phyloP scores from a whole-genome alignment of 176 grass and related monocot species.

The Musa beccarii region DNA sequence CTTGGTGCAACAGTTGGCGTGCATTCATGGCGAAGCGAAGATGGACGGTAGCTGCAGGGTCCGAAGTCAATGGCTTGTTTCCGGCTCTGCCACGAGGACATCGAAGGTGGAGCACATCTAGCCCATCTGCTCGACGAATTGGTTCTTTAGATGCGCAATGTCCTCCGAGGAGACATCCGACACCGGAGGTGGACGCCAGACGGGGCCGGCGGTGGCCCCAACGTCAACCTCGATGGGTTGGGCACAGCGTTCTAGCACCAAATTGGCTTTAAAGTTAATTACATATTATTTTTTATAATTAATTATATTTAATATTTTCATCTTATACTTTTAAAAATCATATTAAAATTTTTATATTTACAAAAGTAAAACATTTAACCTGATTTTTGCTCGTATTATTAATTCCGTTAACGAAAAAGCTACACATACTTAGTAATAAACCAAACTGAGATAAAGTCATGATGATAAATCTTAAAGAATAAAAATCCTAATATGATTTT shows the following conservation, averaged over 20 bases:
- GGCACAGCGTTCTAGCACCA: neutral
- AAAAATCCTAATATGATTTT: no score
- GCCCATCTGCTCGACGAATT: neutral
- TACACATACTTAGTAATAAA: no score
- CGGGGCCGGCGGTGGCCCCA: neutral
- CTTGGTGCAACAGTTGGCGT: conserved; percentile 8
- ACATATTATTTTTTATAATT: neutral
- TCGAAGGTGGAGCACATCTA: conserved; percentile 22
- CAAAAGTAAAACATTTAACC: no score
- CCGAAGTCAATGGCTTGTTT: conserved; percentile 7
- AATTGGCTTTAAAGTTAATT: no score
- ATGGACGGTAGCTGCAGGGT: neutral
- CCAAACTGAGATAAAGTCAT: no score
- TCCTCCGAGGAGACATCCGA: conserved; percentile 14
- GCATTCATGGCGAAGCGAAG: conserved; percentile 28
- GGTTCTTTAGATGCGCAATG: conserved; percentile 15
- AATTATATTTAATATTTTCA: no score
- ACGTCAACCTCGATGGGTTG: conserved; percentile 2
- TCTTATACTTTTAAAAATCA: no score
- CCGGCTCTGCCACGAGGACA: conserved; percentile 33
- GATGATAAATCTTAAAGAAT: no score
- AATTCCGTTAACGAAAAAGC: no score
- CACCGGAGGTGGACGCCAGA: neutral
- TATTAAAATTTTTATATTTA: no score
- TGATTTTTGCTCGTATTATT: no score